Conservation (phyloP, 495 filamentous ascomycete genomes). For the Xylaria venustula region DNA sequence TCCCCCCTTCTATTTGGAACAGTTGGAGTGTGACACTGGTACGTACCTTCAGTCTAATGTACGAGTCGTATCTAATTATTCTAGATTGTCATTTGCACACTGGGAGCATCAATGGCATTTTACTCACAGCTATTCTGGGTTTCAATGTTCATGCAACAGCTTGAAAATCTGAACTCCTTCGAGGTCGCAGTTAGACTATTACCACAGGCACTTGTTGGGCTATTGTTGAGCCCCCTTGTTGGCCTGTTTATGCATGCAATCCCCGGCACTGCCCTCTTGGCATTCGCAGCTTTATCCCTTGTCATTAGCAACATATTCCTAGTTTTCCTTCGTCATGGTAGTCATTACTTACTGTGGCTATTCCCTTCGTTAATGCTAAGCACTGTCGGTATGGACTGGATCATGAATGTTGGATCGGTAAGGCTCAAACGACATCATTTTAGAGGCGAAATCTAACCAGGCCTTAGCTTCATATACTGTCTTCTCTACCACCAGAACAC, state of each 20-base stretch:
- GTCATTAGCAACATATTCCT: constrained; percentile 33
- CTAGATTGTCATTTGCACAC: constrained; percentile 29
- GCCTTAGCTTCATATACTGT: constrained; percentile 25
- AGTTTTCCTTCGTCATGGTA: constrained; percentile 31
- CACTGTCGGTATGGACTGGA: constrained; percentile 39
- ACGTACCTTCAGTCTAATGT: background rate
- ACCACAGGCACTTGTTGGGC: constrained; percentile 33
- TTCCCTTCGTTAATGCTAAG: constrained; percentile 35
- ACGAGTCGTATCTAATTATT: background rate
- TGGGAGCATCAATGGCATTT: constrained; percentile 37
- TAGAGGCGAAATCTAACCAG: constrained; percentile 8
- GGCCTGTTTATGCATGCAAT: constrained; percentile 33
- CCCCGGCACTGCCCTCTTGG: constrained; percentile 29
- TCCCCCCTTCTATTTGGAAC: constrained; percentile 34
- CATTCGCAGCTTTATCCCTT: constrained; percentile 25
- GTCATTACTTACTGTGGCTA: constrained; percentile 35
- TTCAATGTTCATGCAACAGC: constrained; percentile 38
- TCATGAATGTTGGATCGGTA: constrained; percentile 40
- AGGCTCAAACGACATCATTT: background rate
- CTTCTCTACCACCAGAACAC: constrained; percentile 28
- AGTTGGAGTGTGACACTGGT: constrained; percentile 35
- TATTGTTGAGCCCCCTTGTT: constrained; percentile 37
- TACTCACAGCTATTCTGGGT: constrained; percentile 40
- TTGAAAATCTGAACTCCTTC: constrained; percentile 29
- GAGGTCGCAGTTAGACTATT: constrained; percentile 33